A percentile compares a stretch with the other conserved stretches of the same genome.
Evolutionary conservation across 257 asterid species (phyloP).

Genomic region (Solanum arcanum): DNA sequence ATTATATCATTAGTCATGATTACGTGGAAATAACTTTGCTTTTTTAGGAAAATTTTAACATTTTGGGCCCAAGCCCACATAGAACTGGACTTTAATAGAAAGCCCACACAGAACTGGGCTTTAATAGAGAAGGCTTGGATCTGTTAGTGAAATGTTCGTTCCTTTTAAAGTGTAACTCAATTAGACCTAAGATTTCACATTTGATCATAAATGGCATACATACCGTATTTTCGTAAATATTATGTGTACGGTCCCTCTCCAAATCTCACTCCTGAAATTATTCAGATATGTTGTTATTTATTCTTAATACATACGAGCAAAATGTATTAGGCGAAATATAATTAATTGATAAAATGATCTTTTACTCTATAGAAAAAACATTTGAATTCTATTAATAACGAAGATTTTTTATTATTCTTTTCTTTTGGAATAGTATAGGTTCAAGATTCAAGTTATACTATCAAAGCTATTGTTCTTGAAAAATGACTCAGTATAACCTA

Average conservation of each 20-base stretch:
- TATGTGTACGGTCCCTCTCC: background rate
- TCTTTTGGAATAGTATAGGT: background rate
- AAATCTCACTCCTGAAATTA: background rate
- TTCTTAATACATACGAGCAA: background rate
- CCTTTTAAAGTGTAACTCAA: background rate
- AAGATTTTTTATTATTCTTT: background rate
- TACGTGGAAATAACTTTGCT: background rate
- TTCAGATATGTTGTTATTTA: too few species aligned
- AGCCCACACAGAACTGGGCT: background rate
- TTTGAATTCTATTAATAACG: background rate
- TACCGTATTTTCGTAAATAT: background rate
- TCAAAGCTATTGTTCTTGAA: background rate
- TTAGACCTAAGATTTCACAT: background rate
- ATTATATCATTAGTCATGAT: background rate
- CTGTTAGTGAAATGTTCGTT: background rate
- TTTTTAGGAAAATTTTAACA: background rate
- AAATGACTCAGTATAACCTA: background rate
- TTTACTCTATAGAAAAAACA: fast-evolving
- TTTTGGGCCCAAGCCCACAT: background rate
- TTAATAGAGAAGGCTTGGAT: background rate
- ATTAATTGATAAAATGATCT: background rate
- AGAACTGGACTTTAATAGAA: background rate
- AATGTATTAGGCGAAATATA: background rate
- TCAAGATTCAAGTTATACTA: background rate
- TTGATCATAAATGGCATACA: background rate